A percentile compares a stretch with the other conserved stretches of the same genome.
Evolutionary conservation across 192 early-diverging fungal genomes (phyloP).

Genomic region (Rhizoclosmatium sp.): DNA sequence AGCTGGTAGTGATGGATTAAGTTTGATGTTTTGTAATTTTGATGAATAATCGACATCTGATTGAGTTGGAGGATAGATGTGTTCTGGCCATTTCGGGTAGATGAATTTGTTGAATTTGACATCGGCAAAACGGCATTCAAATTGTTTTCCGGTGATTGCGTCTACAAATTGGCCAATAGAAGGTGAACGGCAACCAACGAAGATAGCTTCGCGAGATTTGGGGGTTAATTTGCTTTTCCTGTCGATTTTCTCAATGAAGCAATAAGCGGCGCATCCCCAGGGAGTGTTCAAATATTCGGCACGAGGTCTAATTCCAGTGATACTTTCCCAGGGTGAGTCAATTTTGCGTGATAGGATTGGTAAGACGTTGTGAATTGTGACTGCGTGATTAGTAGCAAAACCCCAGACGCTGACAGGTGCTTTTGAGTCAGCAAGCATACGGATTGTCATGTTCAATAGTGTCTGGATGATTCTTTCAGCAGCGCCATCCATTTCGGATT

Average conservation of each 20-base stretch:
- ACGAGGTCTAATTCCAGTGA: not conserved
- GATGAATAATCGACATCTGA: not conserved
- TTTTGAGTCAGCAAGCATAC: not conserved
- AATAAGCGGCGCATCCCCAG: not conserved
- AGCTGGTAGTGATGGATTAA: too few species aligned
- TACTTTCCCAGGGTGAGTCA: not conserved
- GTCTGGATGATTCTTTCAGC: conserved; percentile 18
- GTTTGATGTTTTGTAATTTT: not conserved
- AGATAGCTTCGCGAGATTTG: not conserved
- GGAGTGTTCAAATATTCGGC: not conserved
- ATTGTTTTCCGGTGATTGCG: not conserved
- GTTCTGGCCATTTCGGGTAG: not conserved
- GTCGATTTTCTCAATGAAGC: not conserved
- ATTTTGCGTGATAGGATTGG: not conserved
- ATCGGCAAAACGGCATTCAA: not conserved
- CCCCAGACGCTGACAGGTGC: not conserved
- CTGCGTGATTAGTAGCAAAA: not conserved
- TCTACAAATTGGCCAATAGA: not conserved
- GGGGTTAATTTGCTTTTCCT: not conserved
- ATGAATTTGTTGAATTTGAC: not conserved
- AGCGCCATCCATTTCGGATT: not conserved
- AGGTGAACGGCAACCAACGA: not conserved
- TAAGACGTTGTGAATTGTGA: not conserved
- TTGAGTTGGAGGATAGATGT: not conserved
- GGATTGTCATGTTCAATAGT: not conserved